Percentiles rank a stretch among this genome's conserved stretches.
Conservation (phyloP, 768 basidiomycete species). For the Tremella fuciformis region DNA sequence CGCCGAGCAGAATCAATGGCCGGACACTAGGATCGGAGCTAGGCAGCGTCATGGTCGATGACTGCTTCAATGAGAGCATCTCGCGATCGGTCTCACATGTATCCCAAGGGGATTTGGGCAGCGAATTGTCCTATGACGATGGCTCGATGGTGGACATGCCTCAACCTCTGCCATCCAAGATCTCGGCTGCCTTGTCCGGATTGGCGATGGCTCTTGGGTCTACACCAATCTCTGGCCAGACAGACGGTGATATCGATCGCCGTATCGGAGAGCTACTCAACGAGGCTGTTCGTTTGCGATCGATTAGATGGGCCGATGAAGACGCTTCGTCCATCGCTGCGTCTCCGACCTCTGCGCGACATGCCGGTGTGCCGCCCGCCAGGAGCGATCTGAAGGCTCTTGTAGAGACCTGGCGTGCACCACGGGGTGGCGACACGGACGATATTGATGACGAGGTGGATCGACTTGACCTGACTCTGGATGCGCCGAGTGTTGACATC, state of each 20-base stretch:
- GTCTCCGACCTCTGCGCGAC: background rate
- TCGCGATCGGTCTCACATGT: background rate
- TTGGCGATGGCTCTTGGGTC: conserved; percentile 34
- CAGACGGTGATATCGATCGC: conserved; percentile 8
- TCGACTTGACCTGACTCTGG: background rate
- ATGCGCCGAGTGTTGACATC: background rate
- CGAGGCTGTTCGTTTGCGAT: conserved; percentile 16
- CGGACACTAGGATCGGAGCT: conserved; percentile 40
- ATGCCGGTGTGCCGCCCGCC: background rate
- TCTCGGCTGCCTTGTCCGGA: conserved; percentile 37
- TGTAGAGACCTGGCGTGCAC: conserved; percentile 4
- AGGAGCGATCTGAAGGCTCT: background rate
- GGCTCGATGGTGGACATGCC: conserved; percentile 10
- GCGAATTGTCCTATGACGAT: conserved; percentile 5
- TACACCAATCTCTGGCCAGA: conserved; percentile 13
- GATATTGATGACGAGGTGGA: background rate
- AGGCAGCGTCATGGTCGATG: conserved; percentile 39
- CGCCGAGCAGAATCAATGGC: conserved; percentile 1
- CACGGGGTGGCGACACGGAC: background rate
- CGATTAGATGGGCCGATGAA: conserved; percentile 26
- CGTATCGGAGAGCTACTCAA: conserved; percentile 15
- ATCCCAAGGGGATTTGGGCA: background rate
- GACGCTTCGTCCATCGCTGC: background rate
- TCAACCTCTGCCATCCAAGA: conserved; percentile 27
- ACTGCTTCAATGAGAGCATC: background rate